Percentiles rank a stretch among this genome's conserved stretches.
phyloP scores from a whole-genome alignment of 257 asterid genomes.

The Schizonepeta tenuifolia region DNA sequence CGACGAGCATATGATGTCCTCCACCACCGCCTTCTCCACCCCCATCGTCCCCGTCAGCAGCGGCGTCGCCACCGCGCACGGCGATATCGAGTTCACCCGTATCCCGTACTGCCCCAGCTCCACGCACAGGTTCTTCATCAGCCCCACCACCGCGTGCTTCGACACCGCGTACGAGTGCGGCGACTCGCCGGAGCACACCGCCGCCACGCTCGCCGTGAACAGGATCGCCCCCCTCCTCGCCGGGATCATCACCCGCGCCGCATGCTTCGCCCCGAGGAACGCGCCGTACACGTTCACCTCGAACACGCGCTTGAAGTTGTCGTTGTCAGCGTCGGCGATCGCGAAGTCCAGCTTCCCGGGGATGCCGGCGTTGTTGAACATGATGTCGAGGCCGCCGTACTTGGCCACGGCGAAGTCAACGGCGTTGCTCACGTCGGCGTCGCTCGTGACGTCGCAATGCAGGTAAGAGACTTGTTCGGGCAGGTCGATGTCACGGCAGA shows the following conservation, averaged over 20 bases:
- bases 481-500: slow-evolving; percentile 42
- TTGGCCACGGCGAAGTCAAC: slow-evolving; percentile 50
- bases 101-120: slow-evolving; percentile 77
- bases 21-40: slow-evolving; percentile 50
- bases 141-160: slow-evolving; percentile 78
- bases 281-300: slow-evolving; percentile 73
- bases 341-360: slow-evolving; percentile 56
- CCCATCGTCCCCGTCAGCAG: slow-evolving; percentile 52
- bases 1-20: slow-evolving; percentile 50
- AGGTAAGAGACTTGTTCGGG: slow-evolving; percentile 47
- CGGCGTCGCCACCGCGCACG: slow-evolving; percentile 78
- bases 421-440: slow-evolving; percentile 41
- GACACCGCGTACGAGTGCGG: slow-evolving; percentile 69
- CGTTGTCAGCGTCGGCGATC: slow-evolving; percentile 50
- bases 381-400: slow-evolving; percentile 65
- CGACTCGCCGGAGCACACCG: slow-evolving; percentile 60
- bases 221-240: slow-evolving; percentile 58
- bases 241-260: slow-evolving; percentile 80
- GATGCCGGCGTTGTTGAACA: slow-evolving; percentile 88
- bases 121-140: slow-evolving; percentile 63
- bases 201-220: slow-evolving; percentile 61
- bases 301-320: slow-evolving; percentile 64
- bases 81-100: slow-evolving; percentile 73
- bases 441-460: slow-evolving; percentile 72
- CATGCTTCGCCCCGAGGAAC: slow-evolving; percentile 72